Base-by-base conservation (phyloP, 73 alveolate genomes). In the Breviolum minutum region DNA sequence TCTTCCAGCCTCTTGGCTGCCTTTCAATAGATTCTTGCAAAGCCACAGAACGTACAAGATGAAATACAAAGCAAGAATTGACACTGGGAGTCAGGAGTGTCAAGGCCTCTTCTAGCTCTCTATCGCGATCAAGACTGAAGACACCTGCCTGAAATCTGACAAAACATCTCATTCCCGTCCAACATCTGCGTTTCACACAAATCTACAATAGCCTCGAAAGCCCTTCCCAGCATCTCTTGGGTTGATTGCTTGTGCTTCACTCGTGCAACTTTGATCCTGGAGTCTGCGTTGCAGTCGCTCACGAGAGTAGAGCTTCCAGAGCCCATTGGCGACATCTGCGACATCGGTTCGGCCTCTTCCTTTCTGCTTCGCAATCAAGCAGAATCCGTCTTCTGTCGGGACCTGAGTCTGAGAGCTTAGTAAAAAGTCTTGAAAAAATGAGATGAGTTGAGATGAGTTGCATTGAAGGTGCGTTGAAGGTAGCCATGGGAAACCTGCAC, bases 1-100 rank as follows among this genome's bases (percentile, higher is more conserved):
- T 92, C 98, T 32, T 92, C 98, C 61, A 92, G 80, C 89, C 54
- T 92, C 90, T 92, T 92, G 82, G 98, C 80, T 26, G 95, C 95
- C 95, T 87, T 20, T 29, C 27, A 5, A 54, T 19, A 54, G 22
- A 74, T 12, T 11, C 19, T 19, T 7, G 76, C 62, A 61, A 22
- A 20, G 20, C 26, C 3, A 30, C 73, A 17, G 40, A 40, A 7
- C 9, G 8, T 82, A 29, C 70, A 8, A 12, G 85, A 24, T 24
- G 16, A 11, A 11, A 48, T 22, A 19, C 87, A 6, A 29, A 6
- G 62, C 87, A 24, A 26, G 87, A 26, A n/a, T 79, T 6, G 11
- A 20, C 19, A 61, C 9, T 29, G 84, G 48, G 17, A 74, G 13
- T 16, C 29, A 74, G 29, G 17, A 61, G 29, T 13, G 54, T 40